These are phyloP conservation scores for Wickerhamiella brachini DNA, from an alignment of 805 yeast genomes.

Conservation along the genomic window DNA sequence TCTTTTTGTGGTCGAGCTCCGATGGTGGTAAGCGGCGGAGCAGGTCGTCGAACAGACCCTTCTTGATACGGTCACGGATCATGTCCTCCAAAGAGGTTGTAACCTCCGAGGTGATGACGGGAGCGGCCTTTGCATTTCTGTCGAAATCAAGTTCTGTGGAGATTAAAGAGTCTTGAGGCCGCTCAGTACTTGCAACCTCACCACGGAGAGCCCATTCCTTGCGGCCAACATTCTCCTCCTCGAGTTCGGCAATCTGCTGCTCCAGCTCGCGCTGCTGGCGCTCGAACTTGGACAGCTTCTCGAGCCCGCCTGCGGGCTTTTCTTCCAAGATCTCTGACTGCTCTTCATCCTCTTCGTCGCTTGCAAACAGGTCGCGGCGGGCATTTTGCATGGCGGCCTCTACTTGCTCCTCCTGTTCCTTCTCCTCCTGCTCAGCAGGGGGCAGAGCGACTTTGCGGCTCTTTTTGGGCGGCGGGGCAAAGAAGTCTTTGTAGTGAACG, in stretches of 20 bases:
- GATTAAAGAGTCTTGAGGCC: constrained; percentile 75
- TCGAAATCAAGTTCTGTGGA: constrained; percentile 75
- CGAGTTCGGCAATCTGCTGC: constrained; percentile 64
- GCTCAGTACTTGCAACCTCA: constrained; percentile 66
- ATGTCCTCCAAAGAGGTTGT: constrained; percentile 81
- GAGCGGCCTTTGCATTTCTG: constrained; percentile 88
- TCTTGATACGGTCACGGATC: constrained; percentile 68
- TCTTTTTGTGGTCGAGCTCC: constrained; percentile 3
- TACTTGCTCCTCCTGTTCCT: constrained; percentile 14
- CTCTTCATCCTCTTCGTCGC: constrained; percentile 39
- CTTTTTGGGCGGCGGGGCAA: constrained; percentile 25
- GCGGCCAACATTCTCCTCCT: constrained; percentile 76
- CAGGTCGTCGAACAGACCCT: constrained; percentile 68
- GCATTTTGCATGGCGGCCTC: constrained; percentile 22
- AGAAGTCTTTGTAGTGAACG: constrained; percentile 27
- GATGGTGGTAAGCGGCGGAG: constrained; percentile 59
- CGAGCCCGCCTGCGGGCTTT: constrained; percentile 21
- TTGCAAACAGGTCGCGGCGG: constrained; percentile 28
- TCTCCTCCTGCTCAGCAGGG: constrained; percentile 3
- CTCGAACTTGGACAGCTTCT: constrained; percentile 59
- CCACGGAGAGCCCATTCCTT: constrained; percentile 93
- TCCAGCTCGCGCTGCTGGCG: constrained; percentile 67
- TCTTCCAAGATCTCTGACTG: constrained; percentile 44
- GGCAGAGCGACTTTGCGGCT: constrained; percentile 1
- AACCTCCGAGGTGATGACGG: constrained; percentile 78